Evolutionary conservation across 352 stramenopile species (phyloP), one percentile per base, ranked within the genome.

Genomic region (Pelagophyceae sp.): DNA sequence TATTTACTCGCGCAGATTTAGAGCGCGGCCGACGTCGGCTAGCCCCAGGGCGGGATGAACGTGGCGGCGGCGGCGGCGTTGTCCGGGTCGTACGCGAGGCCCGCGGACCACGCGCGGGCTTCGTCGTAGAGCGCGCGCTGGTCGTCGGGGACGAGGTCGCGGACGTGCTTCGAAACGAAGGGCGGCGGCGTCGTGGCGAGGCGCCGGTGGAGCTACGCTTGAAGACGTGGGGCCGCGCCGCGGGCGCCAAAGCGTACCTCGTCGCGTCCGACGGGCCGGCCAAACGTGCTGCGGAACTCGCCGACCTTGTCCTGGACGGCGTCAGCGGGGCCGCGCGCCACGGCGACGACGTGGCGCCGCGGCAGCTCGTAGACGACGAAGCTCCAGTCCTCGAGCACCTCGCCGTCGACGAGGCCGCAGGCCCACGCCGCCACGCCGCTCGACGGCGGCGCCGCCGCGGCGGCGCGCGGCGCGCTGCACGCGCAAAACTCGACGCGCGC

Each of bases 101-200:
- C n/a, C n/a, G n/a, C n/a, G n/a, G n/a, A n/a, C n/a, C n/a, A n/a
- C n/a, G 58, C 58, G 45, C 11, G 11, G 45, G 45, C 45, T 11
- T 11, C 45, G 23, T 54, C 45, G 29, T 37, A 37, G 61, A 31
- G 35, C 15, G 67, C 0, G 67, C 25, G 33, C 23, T 37, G 35
- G 33, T 29, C 23, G 2, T 35, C 2, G 67, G 67, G 67, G 15
- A 74, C 67, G 37, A 74, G 67, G 67, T 74, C 67, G 35, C 38
- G 35, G 17, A 58, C 15, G 17, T 33, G 31, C 11, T 60, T 33
- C 2, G 35, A 3, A 1, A 35, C 19, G 38, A 74, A 74, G 3
- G 3, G 19, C 17, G 67, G 67, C 11, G 15, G 17, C 35, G 67
- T 33, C 35, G 67, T 37, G 38, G 31, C 35, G 33, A 74, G n/a